Base-by-base conservation (phyloP, 2,329 filamentous ascomycete species). In the Phialophora chinensis region DNA sequence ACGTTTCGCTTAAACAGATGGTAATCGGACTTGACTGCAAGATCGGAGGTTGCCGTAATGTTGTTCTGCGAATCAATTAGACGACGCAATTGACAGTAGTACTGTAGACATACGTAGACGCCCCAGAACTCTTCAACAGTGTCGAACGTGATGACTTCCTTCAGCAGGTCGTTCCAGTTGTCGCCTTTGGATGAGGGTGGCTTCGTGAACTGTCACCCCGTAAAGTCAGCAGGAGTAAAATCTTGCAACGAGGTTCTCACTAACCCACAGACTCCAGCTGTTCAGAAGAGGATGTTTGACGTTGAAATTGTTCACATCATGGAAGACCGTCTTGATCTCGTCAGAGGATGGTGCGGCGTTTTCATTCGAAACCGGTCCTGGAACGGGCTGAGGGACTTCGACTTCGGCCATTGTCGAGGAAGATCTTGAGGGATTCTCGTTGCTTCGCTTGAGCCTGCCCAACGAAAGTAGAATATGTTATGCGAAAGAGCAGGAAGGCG, bases 61-160 rank as follows among this genome's bases (percentile, higher is more conserved):
- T 99, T 99, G 87, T 99, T 99, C 96, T 99, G 74, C 44, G 60
- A 62, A 29, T 59, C 29, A 31, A 57, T 69, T 60, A 62, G 63
- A 60, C 25, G 17, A 4, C 6, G 35, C 59, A n/a, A 53, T 29
- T n/a, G 17, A 35, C 33, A 42, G 25, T 56, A 2, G 29, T 17
- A 29, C 11, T 14, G 20, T 49, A 64, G 47, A 85, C 93, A 79
- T 86, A 99, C 96, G 81, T 98, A 98, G 78, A 99, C 92, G 67
- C 95, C 95, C 95, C 95, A 99, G 82, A 99, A 99, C 80, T 99
- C 96, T 83, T 99, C 95, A 29, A 99, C 95, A 2, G 93, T 97
- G 83, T 97, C 92, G 76, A 99, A 98, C 65, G 92, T 97, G 76
- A 99, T 97, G 74, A 99, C 94, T 80, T 99, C 93, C 84, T 99